Evolutionary conservation across 73 alveolate genomes (phyloP).

Genomic region (Tetrahymena malaccensis): DNA sequence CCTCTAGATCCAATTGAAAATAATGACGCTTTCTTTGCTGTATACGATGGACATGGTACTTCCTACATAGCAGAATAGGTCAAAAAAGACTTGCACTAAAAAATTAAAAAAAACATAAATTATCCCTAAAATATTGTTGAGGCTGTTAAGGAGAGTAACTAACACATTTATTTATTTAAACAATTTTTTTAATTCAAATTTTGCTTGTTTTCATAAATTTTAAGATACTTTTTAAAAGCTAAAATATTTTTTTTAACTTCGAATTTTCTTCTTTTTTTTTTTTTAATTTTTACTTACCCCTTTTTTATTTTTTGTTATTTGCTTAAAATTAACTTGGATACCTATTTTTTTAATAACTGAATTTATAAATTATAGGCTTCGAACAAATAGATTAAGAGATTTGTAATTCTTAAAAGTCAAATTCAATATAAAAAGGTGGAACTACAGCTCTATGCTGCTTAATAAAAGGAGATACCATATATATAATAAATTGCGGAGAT

Average conservation of each 20-base stretch:
- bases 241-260: too few species aligned
- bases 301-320: too few species aligned
- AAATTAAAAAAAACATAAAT: not conserved
- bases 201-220: too few species aligned
- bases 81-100: not conserved
- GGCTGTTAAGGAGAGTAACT: not conserved
- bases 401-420: not conserved
- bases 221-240: too few species aligned
- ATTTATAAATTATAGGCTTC: not conserved
- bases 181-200: not conserved
- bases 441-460: slow-evolving; percentile 24
- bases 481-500: slow-evolving; percentile 23
- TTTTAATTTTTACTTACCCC: not conserved
- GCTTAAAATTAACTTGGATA: too few species aligned
- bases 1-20: not conserved
- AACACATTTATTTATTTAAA: not conserved
- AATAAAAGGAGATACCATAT: not conserved
- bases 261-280: too few species aligned
- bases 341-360: not conserved
- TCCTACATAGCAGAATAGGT: not conserved
- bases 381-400: not conserved
- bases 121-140: not conserved
- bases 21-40: not conserved
- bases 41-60: not conserved
- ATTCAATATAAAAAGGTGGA: not conserved